Evolutionary conservation across 768 basidiomycete genomes (phyloP).

Genomic region (Nidularia pulvinata): DNA sequence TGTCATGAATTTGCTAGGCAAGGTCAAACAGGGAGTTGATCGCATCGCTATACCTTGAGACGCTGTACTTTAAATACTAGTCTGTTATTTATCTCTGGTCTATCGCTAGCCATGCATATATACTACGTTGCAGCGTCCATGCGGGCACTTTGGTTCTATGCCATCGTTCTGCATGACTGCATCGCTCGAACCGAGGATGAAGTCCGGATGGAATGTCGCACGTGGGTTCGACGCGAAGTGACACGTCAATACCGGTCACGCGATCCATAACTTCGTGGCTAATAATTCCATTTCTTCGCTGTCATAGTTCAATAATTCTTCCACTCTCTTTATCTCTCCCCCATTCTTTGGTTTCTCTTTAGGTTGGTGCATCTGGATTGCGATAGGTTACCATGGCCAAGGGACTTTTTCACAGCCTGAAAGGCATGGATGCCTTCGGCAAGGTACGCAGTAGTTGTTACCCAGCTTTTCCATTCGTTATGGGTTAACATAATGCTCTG

Average conservation of each 20-base stretch:
- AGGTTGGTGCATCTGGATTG: slow-evolving; percentile 30
- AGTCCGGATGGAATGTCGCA: slow-evolving; percentile 19
- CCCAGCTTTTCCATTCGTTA: not conserved
- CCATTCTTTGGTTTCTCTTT: slow-evolving; percentile 17
- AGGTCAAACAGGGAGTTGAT: slow-evolving; percentile 87
- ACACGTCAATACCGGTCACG: slow-evolving; percentile 35
- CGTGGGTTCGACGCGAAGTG: slow-evolving; percentile 25
- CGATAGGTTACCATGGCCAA: slow-evolving; percentile 64
- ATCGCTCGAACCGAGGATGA: slow-evolving; percentile 14
- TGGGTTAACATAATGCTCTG: not conserved
- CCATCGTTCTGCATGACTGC: not conserved
- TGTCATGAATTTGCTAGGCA: slow-evolving; percentile 83
- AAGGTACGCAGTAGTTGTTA: slow-evolving; percentile 60
- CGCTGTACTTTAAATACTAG: slow-evolving; percentile 4
- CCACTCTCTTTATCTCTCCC: slow-evolving; percentile 12
- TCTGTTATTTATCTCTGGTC: no score
- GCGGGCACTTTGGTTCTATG: no score
- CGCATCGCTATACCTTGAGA: slow-evolving; percentile 45
- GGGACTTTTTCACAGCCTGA: slow-evolving; percentile 74
- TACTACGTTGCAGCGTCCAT: not conserved
- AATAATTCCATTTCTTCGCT: slow-evolving; percentile 6
- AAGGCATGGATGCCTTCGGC: slow-evolving; percentile 98
- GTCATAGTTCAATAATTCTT: slow-evolving; percentile 11
- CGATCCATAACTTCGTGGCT: slow-evolving; percentile 10
- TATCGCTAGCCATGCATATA: no score